Percentiles rank a stretch among this genome's conserved stretches.
Conservation (phyloP, 306 rosid species). For the Arachis hypogaea region DNA sequence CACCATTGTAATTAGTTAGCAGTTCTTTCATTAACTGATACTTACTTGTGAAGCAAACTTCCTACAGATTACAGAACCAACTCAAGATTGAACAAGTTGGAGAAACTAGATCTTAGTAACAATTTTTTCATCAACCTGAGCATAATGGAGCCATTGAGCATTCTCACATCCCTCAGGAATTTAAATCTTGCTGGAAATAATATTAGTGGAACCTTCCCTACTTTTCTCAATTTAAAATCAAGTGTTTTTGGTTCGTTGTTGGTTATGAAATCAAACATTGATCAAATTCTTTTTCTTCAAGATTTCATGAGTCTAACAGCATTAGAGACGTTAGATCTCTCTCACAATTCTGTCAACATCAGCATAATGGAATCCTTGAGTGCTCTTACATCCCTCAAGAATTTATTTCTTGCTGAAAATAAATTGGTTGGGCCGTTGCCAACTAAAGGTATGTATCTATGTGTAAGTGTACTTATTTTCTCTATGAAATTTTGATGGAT, state of each 20-base stretch:
- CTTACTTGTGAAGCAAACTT: too few species aligned
- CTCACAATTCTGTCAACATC: not conserved
- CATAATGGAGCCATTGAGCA: not conserved
- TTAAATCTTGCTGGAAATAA: not conserved
- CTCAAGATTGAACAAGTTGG: not conserved
- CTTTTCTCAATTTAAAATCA: too few species aligned
- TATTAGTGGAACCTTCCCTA: not conserved
- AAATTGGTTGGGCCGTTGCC: not conserved
- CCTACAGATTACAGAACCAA: not conserved
- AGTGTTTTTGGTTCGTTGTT: too few species aligned
- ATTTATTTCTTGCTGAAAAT: not conserved
- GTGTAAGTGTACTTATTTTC: not conserved
- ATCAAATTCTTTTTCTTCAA: not conserved
- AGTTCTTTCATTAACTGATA: too few species aligned
- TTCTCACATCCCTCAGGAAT: conserved; percentile 8
- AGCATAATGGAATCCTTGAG: not conserved
- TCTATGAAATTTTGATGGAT: not conserved
- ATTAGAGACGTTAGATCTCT: conserved; percentile 6
- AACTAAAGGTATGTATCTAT: conserved; percentile 6
- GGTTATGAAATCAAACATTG: not conserved
- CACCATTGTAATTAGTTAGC: not conserved
- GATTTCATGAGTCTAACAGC: not conserved
- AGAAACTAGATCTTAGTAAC: not conserved
- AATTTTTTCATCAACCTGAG: not conserved
- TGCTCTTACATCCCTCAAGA: conserved; percentile 10